Conservation (phyloP, 768 basidiomycete species). For the Mycena venus region DNA sequence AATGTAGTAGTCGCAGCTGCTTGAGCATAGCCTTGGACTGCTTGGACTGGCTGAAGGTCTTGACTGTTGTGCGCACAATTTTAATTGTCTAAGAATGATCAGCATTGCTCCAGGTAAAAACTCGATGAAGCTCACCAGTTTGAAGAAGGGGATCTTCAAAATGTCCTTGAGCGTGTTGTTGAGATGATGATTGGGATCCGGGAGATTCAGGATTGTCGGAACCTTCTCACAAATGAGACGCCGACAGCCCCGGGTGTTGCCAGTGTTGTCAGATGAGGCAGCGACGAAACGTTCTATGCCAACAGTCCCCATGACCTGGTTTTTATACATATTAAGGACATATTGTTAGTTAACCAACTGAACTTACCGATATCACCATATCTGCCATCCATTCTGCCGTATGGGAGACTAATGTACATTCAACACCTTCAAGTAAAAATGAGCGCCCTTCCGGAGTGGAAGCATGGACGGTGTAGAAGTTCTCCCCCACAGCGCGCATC, state of each 20-base stretch:
- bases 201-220: background rate
- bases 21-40: background rate
- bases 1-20: conserved; percentile 4
- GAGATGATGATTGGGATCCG: conserved; percentile 39
- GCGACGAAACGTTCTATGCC: background rate
- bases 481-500: background rate
- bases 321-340: background rate
- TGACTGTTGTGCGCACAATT: background rate
- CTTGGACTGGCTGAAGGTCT: background rate
- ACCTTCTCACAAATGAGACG: background rate
- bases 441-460: background rate
- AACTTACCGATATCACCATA: background rate
- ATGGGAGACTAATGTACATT: background rate
- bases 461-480: conserved; percentile 5
- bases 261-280: background rate
- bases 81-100: background rate
- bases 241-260: background rate
- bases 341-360: background rate
- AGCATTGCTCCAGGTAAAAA: background rate
- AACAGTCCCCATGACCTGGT: background rate
- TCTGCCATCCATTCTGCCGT: background rate
- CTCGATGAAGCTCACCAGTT: conserved; percentile 22
- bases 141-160: conserved; percentile 31
- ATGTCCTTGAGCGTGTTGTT: conserved; percentile 42
- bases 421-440: background rate